phyloP scores from a whole-genome alignment of 2,329 filamentous ascomycete genomes.

The Aspergillus ruber region DNA sequence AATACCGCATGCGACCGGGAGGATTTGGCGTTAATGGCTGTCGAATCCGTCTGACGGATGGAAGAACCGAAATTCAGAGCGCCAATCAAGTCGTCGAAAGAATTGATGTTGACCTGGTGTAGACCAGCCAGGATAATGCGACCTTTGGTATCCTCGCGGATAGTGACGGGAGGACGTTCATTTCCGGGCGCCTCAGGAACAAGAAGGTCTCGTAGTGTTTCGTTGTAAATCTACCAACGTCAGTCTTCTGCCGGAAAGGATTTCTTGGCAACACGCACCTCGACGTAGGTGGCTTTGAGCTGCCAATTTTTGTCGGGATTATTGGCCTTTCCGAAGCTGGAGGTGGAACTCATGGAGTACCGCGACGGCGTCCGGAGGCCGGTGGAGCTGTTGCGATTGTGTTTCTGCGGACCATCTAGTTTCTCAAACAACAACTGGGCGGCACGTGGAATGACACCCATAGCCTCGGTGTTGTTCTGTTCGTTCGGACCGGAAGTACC shows the following conservation, averaged over 20 bases:
- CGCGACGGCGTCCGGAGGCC: slow-evolving; percentile 74
- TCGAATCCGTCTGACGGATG: slow-evolving; percentile 94
- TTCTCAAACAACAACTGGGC: slow-evolving; percentile 82
- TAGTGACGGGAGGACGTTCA: slow-evolving; percentile 76
- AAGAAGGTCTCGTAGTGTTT: slow-evolving; percentile 84
- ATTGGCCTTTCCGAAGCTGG: slow-evolving; percentile 38
- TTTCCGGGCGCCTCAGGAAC: slow-evolving; percentile 64
- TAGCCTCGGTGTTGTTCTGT: slow-evolving; percentile 61
- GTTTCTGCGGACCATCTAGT: slow-evolving; percentile 55
- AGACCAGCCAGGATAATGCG: slow-evolving; percentile 91
- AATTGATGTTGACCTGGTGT: slow-evolving; percentile 81
- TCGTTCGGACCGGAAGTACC: slow-evolving; percentile 83
- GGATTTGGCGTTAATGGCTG: slow-evolving; percentile 94
- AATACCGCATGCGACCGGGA: slow-evolving; percentile 97
- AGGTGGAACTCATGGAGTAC: slow-evolving; percentile 60
- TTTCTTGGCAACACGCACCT: slow-evolving; percentile 41
- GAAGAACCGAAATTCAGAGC: slow-evolving; percentile 87
- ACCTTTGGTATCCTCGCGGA: slow-evolving; percentile 89
- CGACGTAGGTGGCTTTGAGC: slow-evolving; percentile 85
- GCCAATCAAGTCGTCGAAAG: slow-evolving; percentile 80
- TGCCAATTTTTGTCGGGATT: slow-evolving; percentile 71
- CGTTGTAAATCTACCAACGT: slow-evolving; percentile 77
- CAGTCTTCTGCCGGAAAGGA: background rate
- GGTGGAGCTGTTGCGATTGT: slow-evolving; percentile 61
- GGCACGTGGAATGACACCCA: slow-evolving; percentile 96